These are phyloP conservation scores for Yamadazyma scolyti DNA, from an alignment of 805 yeast genomes.

Conservation along the genomic window DNA sequence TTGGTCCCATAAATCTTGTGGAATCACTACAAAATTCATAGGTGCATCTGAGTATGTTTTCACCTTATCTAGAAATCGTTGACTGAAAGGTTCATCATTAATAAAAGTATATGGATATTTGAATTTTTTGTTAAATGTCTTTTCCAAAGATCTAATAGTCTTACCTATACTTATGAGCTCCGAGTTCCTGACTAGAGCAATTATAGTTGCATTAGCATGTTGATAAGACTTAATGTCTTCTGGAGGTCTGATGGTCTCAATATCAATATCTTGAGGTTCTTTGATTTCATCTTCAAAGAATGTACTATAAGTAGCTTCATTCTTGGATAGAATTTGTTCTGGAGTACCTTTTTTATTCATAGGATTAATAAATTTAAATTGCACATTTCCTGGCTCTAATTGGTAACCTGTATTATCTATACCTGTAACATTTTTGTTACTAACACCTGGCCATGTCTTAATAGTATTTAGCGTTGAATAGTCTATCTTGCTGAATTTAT, in stretches of 20 bases:
- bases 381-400: constrained; percentile 23
- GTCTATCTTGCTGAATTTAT: constrained; percentile 5
- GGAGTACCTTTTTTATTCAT: constrained; percentile 22
- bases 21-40: constrained; percentile 37
- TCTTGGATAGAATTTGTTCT: constrained; percentile 31
- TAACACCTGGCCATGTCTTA: neutral
- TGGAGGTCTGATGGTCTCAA: constrained; percentile 24
- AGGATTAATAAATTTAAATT: constrained; percentile 29
- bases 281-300: constrained; percentile 32
- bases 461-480: neutral
- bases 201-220: constrained; percentile 71
- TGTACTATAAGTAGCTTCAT: constrained; percentile 34
- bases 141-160: constrained; percentile 62
- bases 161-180: constrained; percentile 48
- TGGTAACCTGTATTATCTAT: constrained; percentile 4
- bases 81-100: constrained; percentile 65
- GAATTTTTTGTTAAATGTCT: constrained; percentile 62
- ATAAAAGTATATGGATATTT: constrained; percentile 78
- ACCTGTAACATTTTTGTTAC: neutral
- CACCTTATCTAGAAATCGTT: constrained; percentile 49
- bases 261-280: constrained; percentile 46
- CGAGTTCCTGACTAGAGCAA: constrained; percentile 67
- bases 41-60: constrained; percentile 25
- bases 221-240: constrained; percentile 22
- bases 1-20: constrained; percentile 50